Base-by-base conservation (phyloP, 768 basidiomycete species). In the Leccinum pellstonianum region DNA sequence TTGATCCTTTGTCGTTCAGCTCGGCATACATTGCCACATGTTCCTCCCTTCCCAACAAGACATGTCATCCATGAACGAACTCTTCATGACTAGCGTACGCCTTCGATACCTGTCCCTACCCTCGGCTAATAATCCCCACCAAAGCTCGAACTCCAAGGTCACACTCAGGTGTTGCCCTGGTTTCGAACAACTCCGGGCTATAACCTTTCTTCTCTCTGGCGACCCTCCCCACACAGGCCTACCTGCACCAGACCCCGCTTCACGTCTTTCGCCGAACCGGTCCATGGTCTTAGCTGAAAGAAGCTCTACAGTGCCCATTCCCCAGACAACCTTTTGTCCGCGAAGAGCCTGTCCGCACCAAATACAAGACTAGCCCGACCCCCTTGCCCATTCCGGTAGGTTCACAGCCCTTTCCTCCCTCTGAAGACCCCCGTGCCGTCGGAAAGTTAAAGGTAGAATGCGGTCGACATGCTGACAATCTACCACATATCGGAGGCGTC, bases 261-360 rank as follows among this genome's bases (percentile, higher is more conserved):
- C 23, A 25, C 23, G 23, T 25, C 23, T 25, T 25, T 25, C 23
- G 23, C 23, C 23, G 23, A 25, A 25, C 23, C 23, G 23, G 79
- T 83, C 37, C 87, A 89, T 58, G 87, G 87, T 3, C 66, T 90
- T 52, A 86, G 84, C 8, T 87, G 87, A 75, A 88, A 88, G 74
- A 86, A 86, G 63, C 77, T 85, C 8, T 86, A 87, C 58, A 80
- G 82, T 11, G 56, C 79, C 10, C 83, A 84, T 64, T 79, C 83
- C 62, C 74, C 17, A 76, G 80, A 27, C 69, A 75, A 41, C 83
- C 86, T 0, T 86, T 86, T 66, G 77, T 86, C 65, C 76, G 78
- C 46, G 83, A 85, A 38, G 83, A 82, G 50, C 76, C 78, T 11
- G 74, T 79, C 48, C 74, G 73, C 49, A 62, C 70, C 10, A 71